Percentiles rank a stretch among this genome's conserved stretches.
phyloP scores from a whole-genome alignment of 768 basidiomycete species.

The Leccinum uliginosum region DNA sequence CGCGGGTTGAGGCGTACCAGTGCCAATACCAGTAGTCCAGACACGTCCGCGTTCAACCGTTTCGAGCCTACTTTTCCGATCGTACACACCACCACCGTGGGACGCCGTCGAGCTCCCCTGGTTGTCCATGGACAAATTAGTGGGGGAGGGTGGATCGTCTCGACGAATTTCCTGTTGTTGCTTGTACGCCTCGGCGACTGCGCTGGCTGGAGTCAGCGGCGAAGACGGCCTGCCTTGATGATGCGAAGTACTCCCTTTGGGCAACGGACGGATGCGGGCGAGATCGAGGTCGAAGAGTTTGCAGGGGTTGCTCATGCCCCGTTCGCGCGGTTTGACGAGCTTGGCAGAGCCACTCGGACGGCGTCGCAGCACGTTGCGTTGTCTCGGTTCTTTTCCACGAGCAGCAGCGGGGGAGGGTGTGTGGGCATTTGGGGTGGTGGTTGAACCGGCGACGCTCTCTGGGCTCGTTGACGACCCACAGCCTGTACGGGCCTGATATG shows the following conservation, averaged over 20 bases:
- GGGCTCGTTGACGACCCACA: conserved; percentile 6
- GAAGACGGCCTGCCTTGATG: background rate
- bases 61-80: conserved; percentile 13
- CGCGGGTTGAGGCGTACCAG: background rate
- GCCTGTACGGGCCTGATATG: background rate
- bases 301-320: conserved; percentile 8
- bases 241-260: background rate
- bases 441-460: conserved; percentile 9
- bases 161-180: conserved; percentile 33
- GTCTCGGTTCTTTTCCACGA: conserved; percentile 15
- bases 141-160: conserved; percentile 4
- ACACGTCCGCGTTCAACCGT: background rate
- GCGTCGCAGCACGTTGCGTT: conserved; percentile 30
- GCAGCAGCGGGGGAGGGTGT: background rate
- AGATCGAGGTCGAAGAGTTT: background rate
- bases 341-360: conserved; percentile 27
- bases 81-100: conserved; percentile 7
- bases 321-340: conserved; percentile 11
- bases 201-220: conserved; percentile 42
- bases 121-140: conserved; percentile 27
- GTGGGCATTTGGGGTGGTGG: background rate
- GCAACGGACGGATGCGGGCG: background rate
- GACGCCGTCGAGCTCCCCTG: conserved; percentile 11
- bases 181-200: conserved; percentile 45
- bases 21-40: background rate